These are phyloP conservation scores for Tuctoria greenei DNA, from an alignment of 176 grass and related monocot species.

Conservation along the genomic window DNA sequence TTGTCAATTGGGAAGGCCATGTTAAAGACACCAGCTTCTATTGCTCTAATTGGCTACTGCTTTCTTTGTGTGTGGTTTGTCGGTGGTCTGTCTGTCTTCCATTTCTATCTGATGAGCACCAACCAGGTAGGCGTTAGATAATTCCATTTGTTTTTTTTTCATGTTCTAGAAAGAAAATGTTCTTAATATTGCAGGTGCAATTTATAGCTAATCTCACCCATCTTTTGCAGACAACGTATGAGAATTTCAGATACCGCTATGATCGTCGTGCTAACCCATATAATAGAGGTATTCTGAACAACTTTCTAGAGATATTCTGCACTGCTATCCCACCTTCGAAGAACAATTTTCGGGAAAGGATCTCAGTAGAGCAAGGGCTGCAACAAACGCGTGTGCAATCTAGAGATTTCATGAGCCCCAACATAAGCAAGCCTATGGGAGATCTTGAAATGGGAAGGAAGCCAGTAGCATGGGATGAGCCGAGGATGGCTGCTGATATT, in stretches of 20 bases:
- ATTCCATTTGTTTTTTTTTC: neutral
- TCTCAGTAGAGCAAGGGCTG: constrained; percentile 47
- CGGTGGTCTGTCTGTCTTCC: constrained; percentile 86
- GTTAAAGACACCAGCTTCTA: constrained; percentile 72
- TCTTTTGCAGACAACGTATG: constrained; percentile 77
- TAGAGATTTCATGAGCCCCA: constrained; percentile 76
- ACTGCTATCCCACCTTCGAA: constrained; percentile 69
- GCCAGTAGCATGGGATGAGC: constrained; percentile 75
- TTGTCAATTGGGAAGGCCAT: constrained; percentile 67
- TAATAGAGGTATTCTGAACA: constrained; percentile 64
- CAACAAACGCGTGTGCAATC: constrained; percentile 46
- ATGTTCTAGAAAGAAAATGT: no score
- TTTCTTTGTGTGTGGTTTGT: constrained; percentile 98
- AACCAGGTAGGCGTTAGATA: constrained; percentile 62
- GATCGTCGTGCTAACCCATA: constrained; percentile 81
- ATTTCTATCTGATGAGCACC: constrained; percentile 86
- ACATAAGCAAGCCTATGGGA: constrained; percentile 68
- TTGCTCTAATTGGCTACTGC: constrained; percentile 82
- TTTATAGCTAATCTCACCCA: constrained; percentile 22
- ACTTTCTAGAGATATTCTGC: constrained; percentile 84
- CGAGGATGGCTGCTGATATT: constrained; percentile 57
- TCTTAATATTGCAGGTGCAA: neutral
- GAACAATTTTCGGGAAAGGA: constrained; percentile 80
- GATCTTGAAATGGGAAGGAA: constrained; percentile 85
- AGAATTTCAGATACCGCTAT: constrained; percentile 94